Evolutionary conservation across 2,329 filamentous ascomycete species (phyloP).

Genomic region (Pseudogymnoascus sp.): DNA sequence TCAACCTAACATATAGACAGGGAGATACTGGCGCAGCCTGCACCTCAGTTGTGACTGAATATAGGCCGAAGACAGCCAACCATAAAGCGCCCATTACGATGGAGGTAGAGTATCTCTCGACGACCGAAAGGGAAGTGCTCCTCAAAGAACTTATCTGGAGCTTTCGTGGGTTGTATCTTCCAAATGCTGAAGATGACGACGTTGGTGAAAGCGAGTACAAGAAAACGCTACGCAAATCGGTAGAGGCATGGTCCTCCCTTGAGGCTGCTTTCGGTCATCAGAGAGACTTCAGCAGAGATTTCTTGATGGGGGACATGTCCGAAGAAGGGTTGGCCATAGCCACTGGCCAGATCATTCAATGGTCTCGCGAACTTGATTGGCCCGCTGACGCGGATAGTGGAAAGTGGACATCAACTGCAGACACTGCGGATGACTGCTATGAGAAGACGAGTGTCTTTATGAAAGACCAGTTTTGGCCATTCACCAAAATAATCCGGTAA

Average conservation of each 20-base stretch:
- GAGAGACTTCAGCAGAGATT: constrained; percentile 17
- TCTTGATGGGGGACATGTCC: constrained; percentile 21
- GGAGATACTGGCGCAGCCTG: constrained; percentile 28
- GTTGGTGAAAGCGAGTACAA: constrained; percentile 22
- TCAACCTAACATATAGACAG: constrained; percentile 12
- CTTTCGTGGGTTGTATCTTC: constrained; percentile 25
- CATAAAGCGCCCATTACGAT: constrained; percentile 25
- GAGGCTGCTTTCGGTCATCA: constrained; percentile 29
- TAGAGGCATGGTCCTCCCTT: constrained; percentile 35
- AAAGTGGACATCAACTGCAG: constrained; percentile 26
- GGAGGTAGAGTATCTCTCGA: constrained; percentile 28
- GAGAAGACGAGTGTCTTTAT: constrained; percentile 27
- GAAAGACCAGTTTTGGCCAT: constrained; percentile 29
- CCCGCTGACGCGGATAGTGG: constrained; percentile 21
- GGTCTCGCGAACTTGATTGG: constrained; percentile 27
- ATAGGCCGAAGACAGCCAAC: constrained; percentile 21
- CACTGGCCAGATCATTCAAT: constrained; percentile 21
- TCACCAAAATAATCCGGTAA: constrained; percentile 31
- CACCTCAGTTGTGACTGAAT: constrained; percentile 30
- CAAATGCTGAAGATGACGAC: constrained; percentile 17
- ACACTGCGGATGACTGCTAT: constrained; percentile 26
- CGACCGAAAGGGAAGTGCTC: constrained; percentile 21
- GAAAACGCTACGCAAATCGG: constrained; percentile 24
- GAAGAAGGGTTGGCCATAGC: constrained; percentile 23
- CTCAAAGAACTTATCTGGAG: constrained; percentile 28